These are phyloP conservation scores for button mushroom (Agaricus bisporus) DNA, from an alignment of 768 basidiomycete genomes.

Conservation along the genomic window DNA sequence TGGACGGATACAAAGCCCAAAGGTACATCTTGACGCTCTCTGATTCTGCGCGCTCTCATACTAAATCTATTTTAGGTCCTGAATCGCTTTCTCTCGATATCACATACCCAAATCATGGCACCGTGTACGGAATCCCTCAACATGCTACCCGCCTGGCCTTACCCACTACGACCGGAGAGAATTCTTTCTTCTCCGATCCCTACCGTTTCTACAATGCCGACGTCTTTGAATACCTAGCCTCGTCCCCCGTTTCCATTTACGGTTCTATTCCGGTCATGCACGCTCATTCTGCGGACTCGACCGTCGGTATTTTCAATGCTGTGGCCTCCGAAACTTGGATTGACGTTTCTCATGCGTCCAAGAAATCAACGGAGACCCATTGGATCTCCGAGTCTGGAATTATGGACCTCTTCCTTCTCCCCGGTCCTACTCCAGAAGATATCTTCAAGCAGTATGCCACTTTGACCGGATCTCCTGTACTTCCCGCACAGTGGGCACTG, in stretches of 20 bases:
- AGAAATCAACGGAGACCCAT: conserved; percentile 77
- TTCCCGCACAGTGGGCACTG: conserved; percentile 89
- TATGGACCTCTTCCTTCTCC: conserved; percentile 88
- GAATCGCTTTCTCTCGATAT: conserved; percentile 92
- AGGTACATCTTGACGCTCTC: conserved; percentile 43
- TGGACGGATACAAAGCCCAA: conserved; percentile 96
- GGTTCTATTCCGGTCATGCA: conserved; percentile 92
- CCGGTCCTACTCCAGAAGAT: conserved; percentile 80
- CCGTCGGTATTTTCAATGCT: conserved; percentile 86
- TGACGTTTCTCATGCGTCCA: conserved; percentile 69
- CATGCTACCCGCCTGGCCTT: conserved; percentile 89
- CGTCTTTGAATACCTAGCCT: conserved; percentile 92
- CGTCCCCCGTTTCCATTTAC: conserved; percentile 76
- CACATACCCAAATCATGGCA: conserved; percentile 84
- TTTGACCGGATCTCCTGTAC: conserved; percentile 78
- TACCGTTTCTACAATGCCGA: conserved; percentile 94
- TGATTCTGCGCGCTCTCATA: not conserved
- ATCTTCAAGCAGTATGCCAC: conserved; percentile 82
- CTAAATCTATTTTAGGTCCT: conserved; percentile 55
- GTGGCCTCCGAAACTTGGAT: conserved; percentile 93
- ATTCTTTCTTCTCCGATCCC: conserved; percentile 76
- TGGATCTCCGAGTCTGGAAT: conserved; percentile 99
- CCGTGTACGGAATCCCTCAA: conserved; percentile 95
- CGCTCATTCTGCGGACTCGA: conserved; percentile 81
- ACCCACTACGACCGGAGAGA: conserved; percentile 79